Evolutionary conservation across 2,329 filamentous ascomycete species (phyloP), one percentile per base, ranked within the genome.

Genomic region (Phoma herbarum): DNA sequence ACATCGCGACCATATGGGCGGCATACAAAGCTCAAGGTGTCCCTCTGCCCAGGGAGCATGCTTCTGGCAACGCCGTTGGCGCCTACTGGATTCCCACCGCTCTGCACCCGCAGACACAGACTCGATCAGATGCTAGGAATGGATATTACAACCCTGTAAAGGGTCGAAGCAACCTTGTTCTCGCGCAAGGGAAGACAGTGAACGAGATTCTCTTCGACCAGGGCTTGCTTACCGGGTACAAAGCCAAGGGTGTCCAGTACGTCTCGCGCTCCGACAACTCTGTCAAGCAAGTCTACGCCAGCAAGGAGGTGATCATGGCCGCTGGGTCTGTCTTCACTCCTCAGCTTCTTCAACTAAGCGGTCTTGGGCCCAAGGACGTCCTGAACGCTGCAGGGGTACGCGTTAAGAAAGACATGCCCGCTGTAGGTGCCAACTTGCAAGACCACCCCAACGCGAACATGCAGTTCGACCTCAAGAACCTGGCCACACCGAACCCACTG

Each of bases 311-410:
- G 9, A 82, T 90, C 35, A 71, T 90, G 2, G 86, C 85, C 0
- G 88, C 88, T 0, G 83, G 80, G 26, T 76, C 66, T 85, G 39
- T 82, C 83, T 67, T 86, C 84, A 10, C 87, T 82, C 5, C 85
- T 84, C 72, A 76, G 86, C 16, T 80, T 85, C n/a, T 76, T 1
- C 68, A 70, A 42, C 62, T 72, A 8, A 72, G 68, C 33, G 74
- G 73, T 1, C 61, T 77, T 8, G 74, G 74, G 0, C 72, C 72
- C 0, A 65, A 62, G 31, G 18, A 52, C 4, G 63, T 72, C 0
- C 62, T 75, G 1, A 44, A 48, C 5, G 64, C 66, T 29, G 71
- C 72, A 7, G 64, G 62, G 1, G 59, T 77, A 16, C 50, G 45
- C 1, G 64, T 75, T 1, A 72, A 70, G 47, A 64, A 65, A 20